A percentile compares a stretch with the other conserved stretches of the same genome.
Evolutionary conservation across 202 grass and related monocot species (phyloP).

Genomic region (Zizania palustris): DNA sequence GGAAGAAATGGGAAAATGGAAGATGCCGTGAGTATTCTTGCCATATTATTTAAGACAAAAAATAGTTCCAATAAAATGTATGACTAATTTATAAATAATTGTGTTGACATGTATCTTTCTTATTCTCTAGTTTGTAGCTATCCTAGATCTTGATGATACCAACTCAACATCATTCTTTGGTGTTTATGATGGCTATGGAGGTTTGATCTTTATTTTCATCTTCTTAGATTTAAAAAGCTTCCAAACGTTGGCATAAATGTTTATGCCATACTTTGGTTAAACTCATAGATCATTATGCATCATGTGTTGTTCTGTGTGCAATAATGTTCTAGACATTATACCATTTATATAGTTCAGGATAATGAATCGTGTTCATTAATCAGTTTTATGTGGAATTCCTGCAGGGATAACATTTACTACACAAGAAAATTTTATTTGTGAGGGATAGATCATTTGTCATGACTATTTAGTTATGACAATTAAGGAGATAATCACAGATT

Average conservation of each 20-base stretch:
- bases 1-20: neutral
- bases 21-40: conserved; percentile 32
- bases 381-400: neutral
- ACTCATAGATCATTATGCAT: neutral
- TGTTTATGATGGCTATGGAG: conserved; percentile 56
- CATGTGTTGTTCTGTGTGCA: neutral
- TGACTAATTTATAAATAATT: conserved; percentile 10
- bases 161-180: conserved; percentile 46
- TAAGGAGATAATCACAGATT: neutral
- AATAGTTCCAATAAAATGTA: neutral
- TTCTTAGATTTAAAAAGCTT: conserved; percentile 14
- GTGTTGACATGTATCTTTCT: neutral
- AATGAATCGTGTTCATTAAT: too few relatives aligned
- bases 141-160: conserved; percentile 23
- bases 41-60: neutral
- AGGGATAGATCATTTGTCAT: neutral
- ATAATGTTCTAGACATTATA: conserved; percentile 17
- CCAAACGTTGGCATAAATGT: conserved; percentile 12
- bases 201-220: conserved; percentile 34
- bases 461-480: neutral
- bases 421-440: neutral
- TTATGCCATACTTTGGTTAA: conserved; percentile 4
- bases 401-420: neutral
- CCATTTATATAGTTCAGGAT: neutral
- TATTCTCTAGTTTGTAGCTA: conserved; percentile 27